phyloP scores from a whole-genome alignment of 2,329 filamentous ascomycete species.

The Fusarium guadeloupense region DNA sequence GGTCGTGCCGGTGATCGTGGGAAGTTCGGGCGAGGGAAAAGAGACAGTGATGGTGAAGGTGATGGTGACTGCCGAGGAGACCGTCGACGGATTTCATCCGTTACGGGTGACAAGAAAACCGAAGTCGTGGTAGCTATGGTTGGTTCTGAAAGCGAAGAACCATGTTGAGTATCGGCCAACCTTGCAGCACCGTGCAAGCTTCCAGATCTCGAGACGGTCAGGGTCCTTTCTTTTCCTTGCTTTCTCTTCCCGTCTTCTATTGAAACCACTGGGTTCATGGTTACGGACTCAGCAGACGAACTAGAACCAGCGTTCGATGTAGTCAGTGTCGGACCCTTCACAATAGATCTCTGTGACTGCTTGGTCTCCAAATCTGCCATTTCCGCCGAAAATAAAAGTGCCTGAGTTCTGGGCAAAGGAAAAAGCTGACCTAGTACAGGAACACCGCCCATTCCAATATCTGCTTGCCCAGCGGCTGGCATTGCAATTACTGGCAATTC shows the following conservation, averaged over 20 bases:
- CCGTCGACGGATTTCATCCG: conserved; percentile 60
- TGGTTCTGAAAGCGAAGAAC: conserved; percentile 12
- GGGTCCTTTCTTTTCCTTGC: conserved; percentile 47
- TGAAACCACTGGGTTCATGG: conserved; percentile 61
- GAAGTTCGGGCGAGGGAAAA: conserved; percentile 12
- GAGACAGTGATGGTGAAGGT: conserved; percentile 20
- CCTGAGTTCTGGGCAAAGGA: conserved; percentile 50
- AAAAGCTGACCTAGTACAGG: conserved; percentile 54
- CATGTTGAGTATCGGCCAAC: background rate
- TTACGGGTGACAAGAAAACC: conserved; percentile 60
- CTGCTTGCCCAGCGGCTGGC: conserved; percentile 49
- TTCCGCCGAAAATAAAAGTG: conserved; percentile 32
- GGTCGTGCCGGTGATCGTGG: conserved; percentile 1
- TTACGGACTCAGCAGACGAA: conserved; percentile 57
- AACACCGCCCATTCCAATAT: conserved; percentile 50
- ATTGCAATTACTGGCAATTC: conserved; percentile 52
- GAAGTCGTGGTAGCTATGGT: conserved; percentile 55
- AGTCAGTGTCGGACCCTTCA: conserved; percentile 51
- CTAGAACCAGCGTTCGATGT: conserved; percentile 61
- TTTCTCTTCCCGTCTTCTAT: conserved; percentile 57
- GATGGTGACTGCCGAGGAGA: conserved; percentile 56
- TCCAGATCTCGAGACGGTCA: background rate
- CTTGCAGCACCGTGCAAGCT: background rate
- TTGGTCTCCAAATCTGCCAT: conserved; percentile 26
- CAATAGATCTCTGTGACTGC: conserved; percentile 41